Conservation (phyloP, 2,329 filamentous ascomycete species). For the Hypoxylon sp. region DNA sequence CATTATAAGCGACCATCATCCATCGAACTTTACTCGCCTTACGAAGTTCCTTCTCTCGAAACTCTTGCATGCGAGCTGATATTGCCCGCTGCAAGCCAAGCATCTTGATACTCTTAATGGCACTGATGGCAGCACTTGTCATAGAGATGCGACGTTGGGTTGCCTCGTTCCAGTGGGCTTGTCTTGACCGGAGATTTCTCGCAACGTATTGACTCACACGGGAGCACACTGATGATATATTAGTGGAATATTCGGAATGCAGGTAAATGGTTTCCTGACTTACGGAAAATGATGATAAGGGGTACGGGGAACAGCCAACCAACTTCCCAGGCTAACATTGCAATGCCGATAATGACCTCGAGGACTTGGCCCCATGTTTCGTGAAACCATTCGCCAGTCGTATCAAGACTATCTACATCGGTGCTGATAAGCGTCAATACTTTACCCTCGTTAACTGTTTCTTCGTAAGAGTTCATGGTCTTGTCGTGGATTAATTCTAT, state of each 20-base stretch:
- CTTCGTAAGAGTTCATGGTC: conserved; percentile 46
- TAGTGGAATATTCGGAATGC: background rate
- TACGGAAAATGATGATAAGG: conserved; percentile 59
- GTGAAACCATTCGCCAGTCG: conserved; percentile 57
- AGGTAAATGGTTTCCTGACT: conserved; percentile 33
- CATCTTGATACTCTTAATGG: conserved; percentile 60
- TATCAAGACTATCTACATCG: conserved; percentile 57
- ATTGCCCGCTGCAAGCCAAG: conserved; percentile 54
- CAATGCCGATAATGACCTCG: conserved; percentile 59
- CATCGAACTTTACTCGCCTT: conserved; percentile 56
- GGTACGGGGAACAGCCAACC: conserved; percentile 62
- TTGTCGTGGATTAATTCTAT: conserved; percentile 57
- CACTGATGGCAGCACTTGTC: conserved; percentile 54
- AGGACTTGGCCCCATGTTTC: conserved; percentile 61
- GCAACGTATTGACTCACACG: conserved; percentile 60
- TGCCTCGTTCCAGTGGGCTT: conserved; percentile 59
- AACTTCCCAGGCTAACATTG: conserved; percentile 57
- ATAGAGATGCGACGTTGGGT: conserved; percentile 59
- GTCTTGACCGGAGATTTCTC: conserved; percentile 52
- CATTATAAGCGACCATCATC: conserved; percentile 60
- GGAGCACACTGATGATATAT: conserved; percentile 56
- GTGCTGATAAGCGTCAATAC: conserved; percentile 60
- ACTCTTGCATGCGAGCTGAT: conserved; percentile 43
- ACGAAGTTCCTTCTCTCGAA: conserved; percentile 55
- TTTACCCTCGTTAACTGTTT: conserved; percentile 53